phyloP scores from a whole-genome alignment of 805 yeast species.

The Deakozyma indianensis region DNA sequence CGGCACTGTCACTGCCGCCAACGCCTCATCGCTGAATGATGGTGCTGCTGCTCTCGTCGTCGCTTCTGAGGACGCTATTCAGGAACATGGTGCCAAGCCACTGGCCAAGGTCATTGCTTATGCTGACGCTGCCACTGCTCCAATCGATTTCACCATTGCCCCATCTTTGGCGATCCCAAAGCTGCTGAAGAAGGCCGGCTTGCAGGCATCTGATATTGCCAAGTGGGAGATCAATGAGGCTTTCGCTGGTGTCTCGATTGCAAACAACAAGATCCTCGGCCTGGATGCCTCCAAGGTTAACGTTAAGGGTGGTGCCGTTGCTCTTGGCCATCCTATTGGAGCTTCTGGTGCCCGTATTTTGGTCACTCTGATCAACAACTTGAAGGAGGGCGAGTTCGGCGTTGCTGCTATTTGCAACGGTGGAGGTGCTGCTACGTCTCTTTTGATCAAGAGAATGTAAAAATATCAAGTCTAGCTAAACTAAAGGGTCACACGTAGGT shows the following conservation, averaged over 20 bases:
- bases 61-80: conserved; percentile 65
- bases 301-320: conserved; percentile 90
- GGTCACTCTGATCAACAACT: conserved; percentile 29
- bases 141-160: conserved; percentile 87
- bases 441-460: conserved; percentile 53
- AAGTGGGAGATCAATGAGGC: conserved; percentile 91
- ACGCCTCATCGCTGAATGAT: conserved; percentile 85
- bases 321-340: conserved; percentile 87
- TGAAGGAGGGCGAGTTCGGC: conserved; percentile 68
- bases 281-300: conserved; percentile 58
- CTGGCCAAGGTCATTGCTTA: conserved; percentile 70
- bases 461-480: no score
- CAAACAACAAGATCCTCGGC: conserved; percentile 56
- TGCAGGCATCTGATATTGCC: conserved; percentile 52
- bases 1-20: conserved; percentile 93
- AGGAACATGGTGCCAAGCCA: conserved; percentile 58
- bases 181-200: conserved; percentile 70
- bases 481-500: not conserved
- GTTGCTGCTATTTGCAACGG: conserved; percentile 94
- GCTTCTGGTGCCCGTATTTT: conserved; percentile 87
- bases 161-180: conserved; percentile 88
- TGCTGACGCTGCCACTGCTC: conserved; percentile 93
- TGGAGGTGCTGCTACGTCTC: conserved; percentile 96
- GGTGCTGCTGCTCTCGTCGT: conserved; percentile 90
- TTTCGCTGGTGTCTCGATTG: conserved; percentile 86